phyloP scores from a whole-genome alignment of 2,329 filamentous ascomycete species.

The Diplodia seriata region DNA sequence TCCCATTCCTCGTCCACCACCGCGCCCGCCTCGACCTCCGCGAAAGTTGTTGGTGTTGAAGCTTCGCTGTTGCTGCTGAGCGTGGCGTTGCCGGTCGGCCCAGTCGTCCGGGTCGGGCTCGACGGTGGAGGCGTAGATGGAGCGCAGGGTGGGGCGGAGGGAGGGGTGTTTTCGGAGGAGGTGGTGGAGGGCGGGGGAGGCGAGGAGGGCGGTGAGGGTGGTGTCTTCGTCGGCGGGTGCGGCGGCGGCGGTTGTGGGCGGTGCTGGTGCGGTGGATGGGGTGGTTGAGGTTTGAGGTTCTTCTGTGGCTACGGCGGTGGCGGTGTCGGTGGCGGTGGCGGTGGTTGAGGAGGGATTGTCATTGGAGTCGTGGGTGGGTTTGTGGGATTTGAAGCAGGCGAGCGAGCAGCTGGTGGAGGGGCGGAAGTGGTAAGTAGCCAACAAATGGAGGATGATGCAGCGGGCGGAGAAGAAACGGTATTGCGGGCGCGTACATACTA shows the following conservation, averaged over 20 bases:
- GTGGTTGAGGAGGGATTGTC: not conserved
- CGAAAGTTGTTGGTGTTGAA: not conserved
- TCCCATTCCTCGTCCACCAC: too few species aligned
- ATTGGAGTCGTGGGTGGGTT: conserved; percentile 15
- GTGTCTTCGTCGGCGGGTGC: not conserved
- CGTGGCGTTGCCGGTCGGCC: conserved; percentile 1
- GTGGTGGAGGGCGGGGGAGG: not conserved
- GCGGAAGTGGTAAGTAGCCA: not conserved
- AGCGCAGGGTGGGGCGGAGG: conserved; percentile 18
- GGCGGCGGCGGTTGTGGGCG: not conserved
- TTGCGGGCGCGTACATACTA: not conserved
- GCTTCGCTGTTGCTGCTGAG: not conserved
- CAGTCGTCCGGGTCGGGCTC: conserved; percentile 15
- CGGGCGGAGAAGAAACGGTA: not conserved
- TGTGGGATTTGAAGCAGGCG: conserved; percentile 30
- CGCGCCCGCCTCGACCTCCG: not conserved
- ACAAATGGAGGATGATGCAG: not conserved
- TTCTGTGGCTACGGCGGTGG: not conserved
- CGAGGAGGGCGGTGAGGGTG: conserved; percentile 6
- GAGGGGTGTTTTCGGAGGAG: conserved; percentile 20
- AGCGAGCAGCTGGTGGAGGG: conserved; percentile 27
- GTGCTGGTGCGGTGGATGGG: not conserved
- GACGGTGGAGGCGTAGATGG: conserved; percentile 26
- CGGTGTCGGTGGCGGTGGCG: not conserved
- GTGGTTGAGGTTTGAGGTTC: not conserved